A percentile compares a stretch with the other conserved stretches of the same genome.
phyloP scores from a whole-genome alignment of 768 basidiomycete genomes.

The Wakefieldia striispora region DNA sequence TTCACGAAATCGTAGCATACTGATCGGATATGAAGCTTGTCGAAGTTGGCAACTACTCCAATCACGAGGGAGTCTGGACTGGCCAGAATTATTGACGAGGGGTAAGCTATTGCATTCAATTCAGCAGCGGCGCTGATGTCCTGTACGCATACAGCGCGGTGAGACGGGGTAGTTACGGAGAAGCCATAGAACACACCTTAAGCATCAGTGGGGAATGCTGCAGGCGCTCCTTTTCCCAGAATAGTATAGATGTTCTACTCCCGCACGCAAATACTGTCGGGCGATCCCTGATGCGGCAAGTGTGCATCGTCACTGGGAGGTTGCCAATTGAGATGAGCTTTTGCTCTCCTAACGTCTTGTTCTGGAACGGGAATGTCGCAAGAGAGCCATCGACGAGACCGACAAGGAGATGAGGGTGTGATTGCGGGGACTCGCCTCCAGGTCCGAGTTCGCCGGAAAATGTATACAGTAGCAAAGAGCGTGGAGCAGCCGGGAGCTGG shows the following conservation, averaged over 20 bases:
- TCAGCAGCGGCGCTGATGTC: slow-evolving; percentile 53
- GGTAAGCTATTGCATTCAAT: slow-evolving; percentile 48
- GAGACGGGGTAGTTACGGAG: not conserved
- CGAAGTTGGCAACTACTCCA: slow-evolving; percentile 62
- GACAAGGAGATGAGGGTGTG: slow-evolving; percentile 58
- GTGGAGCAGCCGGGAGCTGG: slow-evolving; percentile 42
- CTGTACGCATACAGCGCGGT: slow-evolving; percentile 22
- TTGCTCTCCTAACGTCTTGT: slow-evolving; percentile 40
- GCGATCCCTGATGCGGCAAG: slow-evolving; percentile 52
- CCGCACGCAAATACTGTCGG: slow-evolving; percentile 68
- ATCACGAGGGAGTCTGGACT: slow-evolving; percentile 55
- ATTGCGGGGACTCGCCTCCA: slow-evolving; percentile 32
- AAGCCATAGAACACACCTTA: slow-evolving; percentile 42
- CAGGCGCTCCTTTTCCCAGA: slow-evolving; percentile 62
- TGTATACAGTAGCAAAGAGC: slow-evolving; percentile 51
- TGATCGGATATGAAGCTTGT: slow-evolving; percentile 79
- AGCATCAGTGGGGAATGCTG: slow-evolving; percentile 69
- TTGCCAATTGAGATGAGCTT: slow-evolving; percentile 66
- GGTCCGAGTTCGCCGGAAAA: slow-evolving; percentile 45
- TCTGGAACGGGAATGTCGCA: slow-evolving; percentile 49
- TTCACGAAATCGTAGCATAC: slow-evolving; percentile 38
- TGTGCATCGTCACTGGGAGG: slow-evolving; percentile 60
- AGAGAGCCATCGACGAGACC: slow-evolving; percentile 78
- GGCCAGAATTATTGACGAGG: slow-evolving; percentile 57
- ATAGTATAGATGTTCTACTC: slow-evolving; percentile 66